Evolutionary conservation across 768 basidiomycete genomes (phyloP), one percentile per base, ranked within the genome.

Genomic region (Pulveroboletus sp.): DNA sequence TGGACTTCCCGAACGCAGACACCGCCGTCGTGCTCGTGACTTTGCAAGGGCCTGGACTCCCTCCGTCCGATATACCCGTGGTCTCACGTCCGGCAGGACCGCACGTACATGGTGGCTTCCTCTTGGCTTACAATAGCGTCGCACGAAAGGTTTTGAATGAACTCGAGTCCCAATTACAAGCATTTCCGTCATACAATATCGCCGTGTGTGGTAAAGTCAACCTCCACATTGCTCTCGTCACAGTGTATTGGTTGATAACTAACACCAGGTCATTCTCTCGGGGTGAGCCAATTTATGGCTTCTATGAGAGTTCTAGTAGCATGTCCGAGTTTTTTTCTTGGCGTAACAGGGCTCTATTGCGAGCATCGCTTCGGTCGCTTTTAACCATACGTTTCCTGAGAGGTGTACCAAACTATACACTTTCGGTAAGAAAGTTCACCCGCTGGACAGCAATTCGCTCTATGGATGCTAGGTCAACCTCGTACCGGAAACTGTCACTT

Each of bases 381-480:
- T 73, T 28, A 61, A 49, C 38, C 55, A 60, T 49, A 64, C 57
- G 31, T 72, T 71, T 50, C 61, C 63, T 13, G 59, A 48, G 32
- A 55, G 38, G 49, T 43, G 47, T 18, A 47, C 65, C 30, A 60
- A 39, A 4, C 51, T 79, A 6, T 79, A 73, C 51, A 79, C 77
- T 0, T 78, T 68, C 57, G 78, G 78, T 73, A 43, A 54, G 64
- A 54, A n/a, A 3, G 27, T 28, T 21, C 21, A 21, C 21, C 4
- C 17, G 2, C 39, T 43, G 36, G 21, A 42, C 30, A 8, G 28
- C 5, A 1, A 37, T 36, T 35, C 46, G 45, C 26, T 33, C 24
- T 17, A n/a, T n/a, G 13, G 2, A 38, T 43, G 6, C 8, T 40
- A 78, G 78, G 77, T 13, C 79, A 80, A 61, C 79, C 78, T 13